Conservation (phyloP, 768 basidiomycete genomes). For the Leccinum rimulosum region DNA sequence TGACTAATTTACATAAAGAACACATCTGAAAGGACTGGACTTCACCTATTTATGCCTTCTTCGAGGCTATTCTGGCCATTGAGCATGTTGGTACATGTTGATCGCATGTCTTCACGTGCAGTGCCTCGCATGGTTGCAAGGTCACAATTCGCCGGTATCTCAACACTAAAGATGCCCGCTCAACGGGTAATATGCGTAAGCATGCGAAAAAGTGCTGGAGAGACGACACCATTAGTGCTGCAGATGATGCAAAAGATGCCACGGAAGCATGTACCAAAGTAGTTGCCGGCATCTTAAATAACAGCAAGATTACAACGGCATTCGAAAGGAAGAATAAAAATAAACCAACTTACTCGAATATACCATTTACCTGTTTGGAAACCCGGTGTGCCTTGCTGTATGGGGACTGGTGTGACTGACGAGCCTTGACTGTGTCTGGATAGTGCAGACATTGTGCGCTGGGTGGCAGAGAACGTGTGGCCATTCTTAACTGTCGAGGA, state of each 20-base stretch:
- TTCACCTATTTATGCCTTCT: conserved; percentile 37
- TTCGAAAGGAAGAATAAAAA: no score
- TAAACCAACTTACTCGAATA: no score
- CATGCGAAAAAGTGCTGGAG: not conserved
- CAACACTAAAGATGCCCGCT: not conserved
- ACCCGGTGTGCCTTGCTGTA: no score
- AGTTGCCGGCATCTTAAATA: no score
- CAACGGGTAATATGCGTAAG: not conserved
- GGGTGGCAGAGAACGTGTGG: not conserved
- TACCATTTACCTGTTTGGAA: no score
- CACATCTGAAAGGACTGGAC: conserved; percentile 26
- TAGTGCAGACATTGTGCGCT: not conserved
- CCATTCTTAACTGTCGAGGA: not conserved
- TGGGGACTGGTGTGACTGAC: no score
- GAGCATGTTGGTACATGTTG: not conserved
- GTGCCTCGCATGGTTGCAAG: not conserved
- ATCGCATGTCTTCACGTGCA: not conserved
- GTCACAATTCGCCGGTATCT: not conserved
- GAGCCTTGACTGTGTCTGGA: no score
- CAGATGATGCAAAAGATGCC: no score
- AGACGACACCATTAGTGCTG: not conserved
- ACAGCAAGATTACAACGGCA: no score
- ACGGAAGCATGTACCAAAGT: no score
- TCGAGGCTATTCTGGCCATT: conserved; percentile 20
- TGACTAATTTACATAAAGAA: not conserved